Evolutionary conservation across 2,329 filamentous ascomycete genomes (phyloP).

Genomic region (Cladosporium austrohemisphaericum): DNA sequence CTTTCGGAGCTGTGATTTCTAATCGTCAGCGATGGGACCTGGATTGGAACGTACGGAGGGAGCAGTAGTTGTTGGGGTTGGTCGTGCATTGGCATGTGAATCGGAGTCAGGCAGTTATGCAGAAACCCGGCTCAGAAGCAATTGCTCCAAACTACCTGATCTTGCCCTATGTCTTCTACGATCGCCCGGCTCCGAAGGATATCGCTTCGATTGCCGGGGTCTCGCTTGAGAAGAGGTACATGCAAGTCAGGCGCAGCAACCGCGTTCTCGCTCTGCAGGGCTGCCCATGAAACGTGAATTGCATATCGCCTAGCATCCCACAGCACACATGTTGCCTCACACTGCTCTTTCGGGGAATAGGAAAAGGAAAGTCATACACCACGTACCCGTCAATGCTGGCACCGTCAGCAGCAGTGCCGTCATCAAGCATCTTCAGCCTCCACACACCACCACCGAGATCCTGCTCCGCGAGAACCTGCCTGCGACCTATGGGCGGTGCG

Average conservation of each 20-base stretch:
- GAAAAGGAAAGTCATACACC: neutral
- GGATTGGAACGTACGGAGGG: too few relatives aligned
- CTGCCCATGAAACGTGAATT: neutral
- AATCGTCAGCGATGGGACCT: constrained; percentile 17
- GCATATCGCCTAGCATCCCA: too few relatives aligned
- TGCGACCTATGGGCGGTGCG: constrained; percentile 36
- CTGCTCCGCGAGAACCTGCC: constrained; percentile 57
- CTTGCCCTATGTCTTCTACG: too few relatives aligned
- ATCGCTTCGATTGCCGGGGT: neutral
- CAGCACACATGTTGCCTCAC: too few relatives aligned
- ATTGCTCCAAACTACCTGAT: too few relatives aligned
- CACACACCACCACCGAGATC: constrained; percentile 80
- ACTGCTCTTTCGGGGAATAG: too few relatives aligned
- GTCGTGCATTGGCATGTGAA: too few relatives aligned
- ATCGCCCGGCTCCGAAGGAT: too few relatives aligned
- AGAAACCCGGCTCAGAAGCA: too few relatives aligned
- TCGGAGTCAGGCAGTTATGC: too few relatives aligned
- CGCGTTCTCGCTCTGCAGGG: neutral
- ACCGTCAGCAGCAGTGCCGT: neutral
- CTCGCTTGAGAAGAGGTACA: neutral
- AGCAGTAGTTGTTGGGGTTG: neutral
- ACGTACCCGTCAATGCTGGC: constrained; percentile 5
- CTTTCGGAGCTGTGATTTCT: too few relatives aligned
- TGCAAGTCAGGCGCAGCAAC: neutral
- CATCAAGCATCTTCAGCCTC: constrained; percentile 64